Conservation (phyloP, 495 filamentous ascomycete genomes). For the Lepraria neglecta region DNA sequence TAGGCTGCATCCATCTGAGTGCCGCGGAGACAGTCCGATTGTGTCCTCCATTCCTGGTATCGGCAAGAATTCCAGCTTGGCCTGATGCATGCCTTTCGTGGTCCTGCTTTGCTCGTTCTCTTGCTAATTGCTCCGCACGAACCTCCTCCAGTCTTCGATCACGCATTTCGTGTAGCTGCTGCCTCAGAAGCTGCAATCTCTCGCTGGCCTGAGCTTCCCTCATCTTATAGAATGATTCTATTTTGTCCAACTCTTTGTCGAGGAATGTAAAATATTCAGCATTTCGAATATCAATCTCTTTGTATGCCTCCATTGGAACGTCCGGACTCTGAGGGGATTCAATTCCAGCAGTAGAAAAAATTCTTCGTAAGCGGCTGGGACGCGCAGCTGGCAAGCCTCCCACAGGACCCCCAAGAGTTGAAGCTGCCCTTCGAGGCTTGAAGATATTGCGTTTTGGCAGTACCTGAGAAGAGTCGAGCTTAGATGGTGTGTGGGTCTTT, state of each 20-base stretch:
- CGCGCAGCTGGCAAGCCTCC: background rate
- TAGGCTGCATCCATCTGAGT: conserved; percentile 31
- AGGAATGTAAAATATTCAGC: conserved; percentile 75
- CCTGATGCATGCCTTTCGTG: conserved; percentile 13
- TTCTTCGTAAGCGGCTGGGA: conserved; percentile 34
- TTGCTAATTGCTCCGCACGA: conserved; percentile 34
- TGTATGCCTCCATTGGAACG: conserved; percentile 42
- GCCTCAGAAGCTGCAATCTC: conserved; percentile 60
- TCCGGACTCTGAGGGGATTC: conserved; percentile 31
- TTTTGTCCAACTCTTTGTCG: conserved; percentile 73
- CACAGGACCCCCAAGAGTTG: conserved; percentile 24
- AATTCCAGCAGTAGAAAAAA: conserved; percentile 37
- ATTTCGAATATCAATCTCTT: conserved; percentile 54
- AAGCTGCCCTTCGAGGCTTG: conserved; percentile 24
- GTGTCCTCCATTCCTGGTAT: background rate
- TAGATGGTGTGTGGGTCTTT: conserved; percentile 29
- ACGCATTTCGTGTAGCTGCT: conserved; percentile 83
- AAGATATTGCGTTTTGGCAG: conserved; percentile 31
- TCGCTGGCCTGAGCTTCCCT: conserved; percentile 75
- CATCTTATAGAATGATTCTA: conserved; percentile 73
- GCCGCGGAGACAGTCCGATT: conserved; percentile 12
- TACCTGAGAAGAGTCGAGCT: conserved; percentile 28
- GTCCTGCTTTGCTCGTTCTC: conserved; percentile 29
- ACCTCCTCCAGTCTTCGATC: conserved; percentile 70
- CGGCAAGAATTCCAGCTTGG: background rate